Conservation (phyloP, 495 filamentous ascomycete species). For the Chaetomium cochliodes region DNA sequence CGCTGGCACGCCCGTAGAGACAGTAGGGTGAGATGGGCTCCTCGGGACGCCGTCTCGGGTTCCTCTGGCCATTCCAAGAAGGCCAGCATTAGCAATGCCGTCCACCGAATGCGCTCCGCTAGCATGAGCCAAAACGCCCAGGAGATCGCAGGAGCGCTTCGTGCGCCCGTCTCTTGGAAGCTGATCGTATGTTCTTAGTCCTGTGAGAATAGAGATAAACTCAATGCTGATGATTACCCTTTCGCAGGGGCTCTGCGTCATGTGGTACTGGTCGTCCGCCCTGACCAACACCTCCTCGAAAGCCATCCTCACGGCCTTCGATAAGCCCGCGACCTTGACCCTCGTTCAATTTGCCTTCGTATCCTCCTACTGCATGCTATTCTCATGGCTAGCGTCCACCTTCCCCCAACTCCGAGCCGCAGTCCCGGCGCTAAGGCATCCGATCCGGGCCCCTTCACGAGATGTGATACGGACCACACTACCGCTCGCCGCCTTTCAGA, state of each 20-base stretch:
- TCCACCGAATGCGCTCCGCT: constrained; percentile 72
- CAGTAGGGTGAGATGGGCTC: constrained; percentile 48
- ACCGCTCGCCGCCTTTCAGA: constrained; percentile 87
- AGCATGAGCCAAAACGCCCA: constrained; percentile 91
- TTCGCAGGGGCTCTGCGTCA: constrained; percentile 69
- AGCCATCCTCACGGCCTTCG: constrained; percentile 90
- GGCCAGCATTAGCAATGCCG: constrained; percentile 82
- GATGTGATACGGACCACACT: constrained; percentile 85
- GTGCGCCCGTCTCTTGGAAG: constrained; percentile 83
- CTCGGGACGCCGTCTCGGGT: constrained; percentile 38
- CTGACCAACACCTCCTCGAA: constrained; percentile 97
- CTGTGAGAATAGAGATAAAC: neutral
- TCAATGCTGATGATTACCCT: constrained; percentile 30
- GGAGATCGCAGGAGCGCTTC: constrained; percentile 86
- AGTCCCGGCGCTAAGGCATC: constrained; percentile 76
- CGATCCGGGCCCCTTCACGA: constrained; percentile 75
- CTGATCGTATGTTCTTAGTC: constrained; percentile 41
- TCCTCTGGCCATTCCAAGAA: constrained; percentile 59
- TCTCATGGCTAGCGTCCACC: constrained; percentile 67
- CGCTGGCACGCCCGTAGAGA: constrained; percentile 57
- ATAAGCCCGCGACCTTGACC: constrained; percentile 89
- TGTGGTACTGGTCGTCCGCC: constrained; percentile 94
- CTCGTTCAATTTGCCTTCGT: constrained; percentile 95
- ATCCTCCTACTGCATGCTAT: constrained; percentile 78
- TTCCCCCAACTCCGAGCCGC: constrained; percentile 65